A percentile compares a stretch with the other conserved stretches of the same genome.
Evolutionary conservation across 2,329 filamentous ascomycete genomes (phyloP).

Genomic region (Arthroderma sp.): DNA sequence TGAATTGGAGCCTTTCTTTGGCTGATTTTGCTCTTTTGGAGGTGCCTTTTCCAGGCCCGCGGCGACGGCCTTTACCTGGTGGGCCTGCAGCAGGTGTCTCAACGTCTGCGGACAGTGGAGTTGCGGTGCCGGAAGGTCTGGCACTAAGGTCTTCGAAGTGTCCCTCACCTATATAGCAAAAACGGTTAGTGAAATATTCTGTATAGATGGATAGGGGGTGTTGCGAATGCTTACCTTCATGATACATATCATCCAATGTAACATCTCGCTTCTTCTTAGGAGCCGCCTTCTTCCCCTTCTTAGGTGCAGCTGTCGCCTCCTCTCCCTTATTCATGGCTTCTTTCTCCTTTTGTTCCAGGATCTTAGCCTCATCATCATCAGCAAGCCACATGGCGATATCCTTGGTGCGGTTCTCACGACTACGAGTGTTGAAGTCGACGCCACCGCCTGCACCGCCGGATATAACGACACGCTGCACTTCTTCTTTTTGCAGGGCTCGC

Average conservation of each 20-base stretch:
- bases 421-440: slow-evolving; percentile 92
- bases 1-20: slow-evolving; percentile 33
- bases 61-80: slow-evolving; percentile 43
- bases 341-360: slow-evolving; percentile 85
- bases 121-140: slow-evolving; percentile 75
- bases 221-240: slow-evolving; percentile 66
- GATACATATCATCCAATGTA: slow-evolving; percentile 91
- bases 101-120: slow-evolving; percentile 50
- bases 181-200: slow-evolving; percentile 14
- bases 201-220: neutral
- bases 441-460: slow-evolving; percentile 69
- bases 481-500: slow-evolving; percentile 93
- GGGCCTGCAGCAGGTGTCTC: slow-evolving; percentile 27
- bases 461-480: slow-evolving; percentile 95
- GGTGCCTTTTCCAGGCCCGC: slow-evolving; percentile 44
- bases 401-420: slow-evolving; percentile 84
- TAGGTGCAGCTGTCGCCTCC: slow-evolving; percentile 36
- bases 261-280: slow-evolving; percentile 50
- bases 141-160: slow-evolving; percentile 79
- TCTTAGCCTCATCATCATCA: slow-evolving; percentile 88
- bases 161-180: slow-evolving; percentile 61
- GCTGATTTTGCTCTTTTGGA: slow-evolving; percentile 51
- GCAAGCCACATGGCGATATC: slow-evolving; percentile 99
- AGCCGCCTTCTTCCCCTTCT: slow-evolving; percentile 49
- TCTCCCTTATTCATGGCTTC: slow-evolving; percentile 60